Conservation (phyloP, 768 basidiomycete genomes). For the Suillus tomentosus region DNA sequence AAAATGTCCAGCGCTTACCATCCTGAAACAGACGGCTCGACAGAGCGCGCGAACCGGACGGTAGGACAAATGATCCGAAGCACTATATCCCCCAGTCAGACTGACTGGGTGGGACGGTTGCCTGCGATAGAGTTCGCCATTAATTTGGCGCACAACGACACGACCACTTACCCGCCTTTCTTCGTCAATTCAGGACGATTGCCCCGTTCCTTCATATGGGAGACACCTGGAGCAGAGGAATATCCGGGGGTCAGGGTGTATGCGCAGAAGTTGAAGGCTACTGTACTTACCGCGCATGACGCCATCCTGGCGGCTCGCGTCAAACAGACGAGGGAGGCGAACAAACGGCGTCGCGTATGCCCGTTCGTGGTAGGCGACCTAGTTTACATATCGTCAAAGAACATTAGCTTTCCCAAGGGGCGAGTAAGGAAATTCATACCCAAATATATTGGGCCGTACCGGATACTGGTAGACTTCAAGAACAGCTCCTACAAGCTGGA, state of each 20-base stretch:
- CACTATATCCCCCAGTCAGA: constrained; percentile 25
- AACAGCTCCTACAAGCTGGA: constrained; percentile 26
- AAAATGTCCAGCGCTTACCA: constrained; percentile 39
- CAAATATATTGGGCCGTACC: constrained; percentile 37
- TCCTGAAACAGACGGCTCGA: constrained; percentile 44
- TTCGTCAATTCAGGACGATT: constrained; percentile 34
- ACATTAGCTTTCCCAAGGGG: constrained; percentile 33
- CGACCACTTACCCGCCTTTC: constrained; percentile 38
- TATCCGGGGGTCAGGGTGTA: constrained; percentile 26
- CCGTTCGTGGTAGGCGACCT: constrained; percentile 26
- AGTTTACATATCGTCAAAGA: constrained; percentile 38
- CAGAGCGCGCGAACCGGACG: constrained; percentile 34
- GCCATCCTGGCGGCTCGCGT: constrained; percentile 24
- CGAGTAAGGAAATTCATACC: constrained; percentile 34
- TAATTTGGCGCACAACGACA: constrained; percentile 34
- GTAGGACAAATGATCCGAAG: constrained; percentile 34
- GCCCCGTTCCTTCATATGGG: constrained; percentile 34
- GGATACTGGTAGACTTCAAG: constrained; percentile 17
- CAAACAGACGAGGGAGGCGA: constrained; percentile 28
- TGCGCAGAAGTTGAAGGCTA: constrained; percentile 14
- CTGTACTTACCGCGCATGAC: constrained; percentile 23
- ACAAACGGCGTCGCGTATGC: constrained; percentile 16
- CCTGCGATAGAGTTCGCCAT: constrained; percentile 40
- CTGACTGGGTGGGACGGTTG: constrained; percentile 30
- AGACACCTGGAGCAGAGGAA: background rate